These are phyloP conservation scores for Oryza officinalis DNA, from an alignment of 176 grass and related monocot genomes.

Conservation along the genomic window DNA sequence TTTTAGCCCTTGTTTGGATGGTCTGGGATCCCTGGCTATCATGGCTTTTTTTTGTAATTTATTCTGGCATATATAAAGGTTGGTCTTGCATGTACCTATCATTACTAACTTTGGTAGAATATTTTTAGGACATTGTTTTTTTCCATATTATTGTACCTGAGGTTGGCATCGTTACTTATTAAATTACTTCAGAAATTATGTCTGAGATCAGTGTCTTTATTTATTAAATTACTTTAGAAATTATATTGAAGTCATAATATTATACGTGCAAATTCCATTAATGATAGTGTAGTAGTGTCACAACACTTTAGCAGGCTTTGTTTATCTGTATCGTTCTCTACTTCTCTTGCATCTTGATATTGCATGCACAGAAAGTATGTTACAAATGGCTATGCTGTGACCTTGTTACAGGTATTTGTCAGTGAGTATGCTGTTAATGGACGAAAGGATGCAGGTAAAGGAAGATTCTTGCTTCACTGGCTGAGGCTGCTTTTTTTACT, in stretches of 20 bases:
- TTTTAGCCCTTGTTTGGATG: neutral
- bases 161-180: neutral
- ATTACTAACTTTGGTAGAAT: neutral
- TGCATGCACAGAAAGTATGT: neutral
- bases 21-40: neutral
- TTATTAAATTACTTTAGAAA: too few relatives aligned
- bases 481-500: slow-evolving; percentile 62
- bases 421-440: slow-evolving; percentile 63
- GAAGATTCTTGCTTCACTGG: slow-evolving; percentile 60
- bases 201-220: too few relatives aligned
- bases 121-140: neutral
- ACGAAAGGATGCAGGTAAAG: slow-evolving; percentile 49
- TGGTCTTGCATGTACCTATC: too few relatives aligned
- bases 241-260: too few relatives aligned
- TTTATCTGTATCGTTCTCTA: neutral
- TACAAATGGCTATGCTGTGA: neutral
- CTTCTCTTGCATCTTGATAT: neutral
- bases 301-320: too few relatives aligned
- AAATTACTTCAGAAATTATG: too few relatives aligned
- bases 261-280: too few relatives aligned
- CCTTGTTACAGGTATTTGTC: slow-evolving; percentile 36
- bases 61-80: neutral
- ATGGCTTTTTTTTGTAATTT: neutral
- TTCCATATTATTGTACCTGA: neutral
- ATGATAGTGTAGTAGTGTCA: too few relatives aligned